A percentile compares a stretch with the other conserved stretches of the same genome.
Evolutionary conservation across 176 grass and related monocot genomes (phyloP).

Genomic region (Oryza meyeriana): DNA sequence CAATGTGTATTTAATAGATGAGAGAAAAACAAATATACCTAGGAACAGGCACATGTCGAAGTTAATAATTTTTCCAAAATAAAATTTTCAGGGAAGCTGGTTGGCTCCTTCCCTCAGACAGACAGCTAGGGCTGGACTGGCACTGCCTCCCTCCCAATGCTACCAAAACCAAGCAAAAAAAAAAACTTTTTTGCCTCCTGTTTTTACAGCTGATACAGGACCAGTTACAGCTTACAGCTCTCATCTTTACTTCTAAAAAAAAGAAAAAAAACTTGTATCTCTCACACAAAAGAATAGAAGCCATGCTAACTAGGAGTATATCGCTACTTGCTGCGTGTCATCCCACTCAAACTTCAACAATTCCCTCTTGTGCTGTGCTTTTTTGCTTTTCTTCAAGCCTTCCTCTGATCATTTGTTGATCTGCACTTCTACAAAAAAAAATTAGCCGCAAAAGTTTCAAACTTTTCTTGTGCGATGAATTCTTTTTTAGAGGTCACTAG

Average conservation of each 20-base stretch:
- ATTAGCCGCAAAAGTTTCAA: not conserved
- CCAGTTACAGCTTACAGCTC: not conserved
- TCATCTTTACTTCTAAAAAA: not conserved
- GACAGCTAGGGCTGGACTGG: slow-evolving; percentile 59
- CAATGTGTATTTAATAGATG: not conserved
- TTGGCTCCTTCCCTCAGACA: slow-evolving; percentile 31
- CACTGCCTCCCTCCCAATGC: slow-evolving; percentile 26
- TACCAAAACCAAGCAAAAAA: not conserved
- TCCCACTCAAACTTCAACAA: not conserved
- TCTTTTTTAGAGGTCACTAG: slow-evolving; percentile 12
- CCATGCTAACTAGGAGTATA: not conserved
- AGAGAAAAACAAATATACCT: not conserved
- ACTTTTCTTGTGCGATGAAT: not conserved
- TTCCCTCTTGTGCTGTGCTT: slow-evolving; percentile 8
- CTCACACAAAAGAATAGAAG: not conserved
- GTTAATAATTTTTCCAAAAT: not conserved
- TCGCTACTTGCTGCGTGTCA: slow-evolving; percentile 1
- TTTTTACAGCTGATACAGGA: not conserved
- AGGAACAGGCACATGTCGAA: slow-evolving; percentile 6
- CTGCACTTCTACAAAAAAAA: not conserved
- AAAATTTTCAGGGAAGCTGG: slow-evolving; percentile 37
- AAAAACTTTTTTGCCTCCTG: not conserved
- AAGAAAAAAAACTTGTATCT: not conserved
- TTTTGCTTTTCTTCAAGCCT: not conserved
- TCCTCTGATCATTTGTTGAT: slow-evolving; percentile 13